Evolutionary conservation across 75 land plant species (phyloP).

Genomic region (Picea sitchensis): DNA sequence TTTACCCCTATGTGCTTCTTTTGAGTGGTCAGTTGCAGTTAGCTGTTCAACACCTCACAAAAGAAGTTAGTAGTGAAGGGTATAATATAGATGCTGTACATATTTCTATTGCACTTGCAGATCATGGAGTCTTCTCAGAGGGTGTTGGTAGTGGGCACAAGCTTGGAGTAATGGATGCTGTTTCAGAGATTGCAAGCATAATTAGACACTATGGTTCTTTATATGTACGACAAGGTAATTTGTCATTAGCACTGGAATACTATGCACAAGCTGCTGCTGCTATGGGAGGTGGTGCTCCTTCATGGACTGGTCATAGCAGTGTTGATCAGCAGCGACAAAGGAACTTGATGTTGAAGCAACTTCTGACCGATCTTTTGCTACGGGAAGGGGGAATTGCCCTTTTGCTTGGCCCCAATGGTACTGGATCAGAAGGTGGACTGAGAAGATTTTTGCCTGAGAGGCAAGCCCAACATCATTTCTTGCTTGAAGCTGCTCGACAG

Average conservation of each 20-base stretch:
- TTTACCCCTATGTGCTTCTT: constrained; percentile 94
- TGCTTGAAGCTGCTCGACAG: constrained; percentile 88
- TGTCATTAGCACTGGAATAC: constrained; percentile 79
- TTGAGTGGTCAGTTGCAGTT: constrained; percentile 88
- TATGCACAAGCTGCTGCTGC: constrained; percentile 96
- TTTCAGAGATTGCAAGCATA: constrained; percentile 72
- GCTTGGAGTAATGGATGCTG: constrained; percentile 81
- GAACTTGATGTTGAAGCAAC: constrained; percentile 82
- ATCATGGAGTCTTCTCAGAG: constrained; percentile 73
- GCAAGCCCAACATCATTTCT: constrained; percentile 52
- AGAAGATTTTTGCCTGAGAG: constrained; percentile 66
- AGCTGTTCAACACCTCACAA: constrained; percentile 68
- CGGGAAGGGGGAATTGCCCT: constrained; percentile 85
- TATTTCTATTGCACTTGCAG: constrained; percentile 76
- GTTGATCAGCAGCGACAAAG: constrained; percentile 79
- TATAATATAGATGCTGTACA: constrained; percentile 84
- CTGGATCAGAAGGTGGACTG: constrained; percentile 84
- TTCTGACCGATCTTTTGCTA: constrained; percentile 75
- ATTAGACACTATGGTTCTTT: constrained; percentile 79
- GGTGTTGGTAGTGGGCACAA: constrained; percentile 50
- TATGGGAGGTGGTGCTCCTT: constrained; percentile 87
- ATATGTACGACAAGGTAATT: constrained; percentile 65
- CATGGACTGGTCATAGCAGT: constrained; percentile 72
- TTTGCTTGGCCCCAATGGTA: constrained; percentile 81
- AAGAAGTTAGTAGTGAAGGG: constrained; percentile 70